Base-by-base conservation (phyloP, 1,139 yeast genomes). In the Suhomyces maxii region DNA sequence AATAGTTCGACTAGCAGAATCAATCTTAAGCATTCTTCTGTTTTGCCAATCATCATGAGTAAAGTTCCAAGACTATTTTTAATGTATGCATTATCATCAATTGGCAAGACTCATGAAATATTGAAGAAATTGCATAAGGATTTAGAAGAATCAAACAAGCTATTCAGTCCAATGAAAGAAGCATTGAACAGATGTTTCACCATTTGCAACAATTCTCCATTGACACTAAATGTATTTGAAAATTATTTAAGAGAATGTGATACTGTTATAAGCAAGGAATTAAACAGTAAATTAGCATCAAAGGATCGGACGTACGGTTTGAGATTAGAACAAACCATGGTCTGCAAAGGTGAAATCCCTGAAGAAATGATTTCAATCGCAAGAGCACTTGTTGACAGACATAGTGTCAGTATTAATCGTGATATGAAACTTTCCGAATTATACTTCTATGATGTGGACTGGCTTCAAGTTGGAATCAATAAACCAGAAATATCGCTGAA, bases 1-100 rank as follows among this genome's bases (percentile, higher is more conserved):
- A 57, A 59, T 48, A 52, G 58, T 31, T 41, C 57, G 8, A 51
- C 53, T 25, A 63, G 69, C 47, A 59, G 56, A 28, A 53, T 73
- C 25, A 61, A 57, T 14, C 50, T 65, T 36, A 49, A 57, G 11
- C 71, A 70, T 50, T 69, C 77, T 3, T 53, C 78, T 13, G 83
- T 71, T 1, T 58, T 82, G 23, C 82, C 87, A 0, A 59, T 84
- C 9, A 56, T 83, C 18, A 63, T 88, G 58, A 81, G 89, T 45
- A 84, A 83, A 53, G 83, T 88, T 3, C 88, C 95, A 3, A 65
- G 96, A 41, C 73, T 86, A 23, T 77, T 89, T 49, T 69, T 89
- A 54, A 73, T 83, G 63, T 86, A 84, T 61, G 82, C 89, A 0
- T 73, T 88, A 46, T 77, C 89, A 4, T 86, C 87, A 12, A 77